Evolutionary conservation across 306 rosid species (phyloP).

Genomic region (Dryas drummondii): DNA sequence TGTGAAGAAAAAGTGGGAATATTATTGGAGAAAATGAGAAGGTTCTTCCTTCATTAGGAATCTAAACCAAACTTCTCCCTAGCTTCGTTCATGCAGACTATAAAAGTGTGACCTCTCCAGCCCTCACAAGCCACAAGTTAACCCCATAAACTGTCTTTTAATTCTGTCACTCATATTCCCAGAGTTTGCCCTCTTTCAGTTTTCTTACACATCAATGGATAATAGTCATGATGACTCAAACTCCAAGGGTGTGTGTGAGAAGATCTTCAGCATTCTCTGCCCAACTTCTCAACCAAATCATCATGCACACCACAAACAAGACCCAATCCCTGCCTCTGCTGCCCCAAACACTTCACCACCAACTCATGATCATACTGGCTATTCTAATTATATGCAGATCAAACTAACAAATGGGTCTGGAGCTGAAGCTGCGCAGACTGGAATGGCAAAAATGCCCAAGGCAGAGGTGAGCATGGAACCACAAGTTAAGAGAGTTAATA

Average conservation of each 20-base stretch:
- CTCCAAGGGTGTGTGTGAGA: constrained; percentile 17
- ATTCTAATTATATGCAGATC: background rate
- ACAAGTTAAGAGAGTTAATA: background rate
- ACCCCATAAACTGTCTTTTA: background rate
- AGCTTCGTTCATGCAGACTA: constrained; percentile 4
- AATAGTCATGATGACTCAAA: constrained; percentile 5
- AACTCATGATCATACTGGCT: background rate
- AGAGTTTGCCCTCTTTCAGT: background rate
- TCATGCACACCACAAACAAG: constrained; percentile 5
- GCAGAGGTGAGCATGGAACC: background rate
- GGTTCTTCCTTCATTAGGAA: constrained; percentile 15
- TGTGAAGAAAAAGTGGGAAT: constrained; percentile 13
- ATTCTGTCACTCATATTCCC: background rate
- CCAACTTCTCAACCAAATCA: background rate
- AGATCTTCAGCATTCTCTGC: constrained; percentile 20
- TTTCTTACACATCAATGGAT: constrained; percentile 19
- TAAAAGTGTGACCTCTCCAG: background rate
- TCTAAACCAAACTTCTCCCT: constrained; percentile 17
- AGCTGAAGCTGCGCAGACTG: background rate
- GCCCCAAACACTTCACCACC: constrained; percentile 6
- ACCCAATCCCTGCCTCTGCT: background rate
- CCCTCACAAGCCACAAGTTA: background rate
- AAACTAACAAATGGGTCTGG: background rate
- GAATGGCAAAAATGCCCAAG: background rate
- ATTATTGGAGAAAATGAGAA: constrained; percentile 4